These are phyloP conservation scores for Halenospora varia DNA, from an alignment of 495 filamentous ascomycete genomes.

Conservation along the genomic window DNA sequence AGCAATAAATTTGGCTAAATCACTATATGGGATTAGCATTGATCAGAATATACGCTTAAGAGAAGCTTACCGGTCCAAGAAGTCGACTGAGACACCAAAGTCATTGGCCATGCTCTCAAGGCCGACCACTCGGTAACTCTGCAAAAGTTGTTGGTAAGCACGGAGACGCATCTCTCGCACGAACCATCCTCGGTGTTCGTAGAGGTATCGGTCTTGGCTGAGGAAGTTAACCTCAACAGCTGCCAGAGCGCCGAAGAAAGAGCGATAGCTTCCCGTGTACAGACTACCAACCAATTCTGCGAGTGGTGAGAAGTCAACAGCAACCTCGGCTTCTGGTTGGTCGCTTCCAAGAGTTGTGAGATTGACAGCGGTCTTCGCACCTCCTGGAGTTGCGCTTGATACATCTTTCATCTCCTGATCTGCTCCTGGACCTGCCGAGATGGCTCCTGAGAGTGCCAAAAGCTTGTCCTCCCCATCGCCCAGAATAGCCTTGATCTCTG, in stretches of 20 bases:
- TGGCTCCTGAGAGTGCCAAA: constrained; percentile 68
- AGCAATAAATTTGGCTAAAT: constrained; percentile 95
- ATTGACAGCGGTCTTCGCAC: constrained; percentile 69
- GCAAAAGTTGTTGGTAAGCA: constrained; percentile 94
- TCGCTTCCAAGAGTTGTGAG: constrained; percentile 74
- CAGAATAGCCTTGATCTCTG: constrained; percentile 94
- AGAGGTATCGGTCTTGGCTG: constrained; percentile 86
- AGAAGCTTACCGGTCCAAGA: constrained; percentile 84
- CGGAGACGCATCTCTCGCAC: constrained; percentile 96
- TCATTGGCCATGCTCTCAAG: constrained; percentile 92
- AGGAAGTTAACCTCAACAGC: constrained; percentile 91
- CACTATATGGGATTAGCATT: constrained; percentile 46
- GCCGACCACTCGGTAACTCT: constrained; percentile 95
- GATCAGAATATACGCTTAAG: neutral
- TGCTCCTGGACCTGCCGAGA: constrained; percentile 72
- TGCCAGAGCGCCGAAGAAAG: constrained; percentile 89
- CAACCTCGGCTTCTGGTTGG: constrained; percentile 65
- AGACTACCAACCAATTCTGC: constrained; percentile 84
- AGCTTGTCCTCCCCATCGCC: constrained; percentile 85
- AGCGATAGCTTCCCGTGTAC: constrained; percentile 88
- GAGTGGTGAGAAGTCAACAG: constrained; percentile 75
- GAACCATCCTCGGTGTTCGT: constrained; percentile 93
- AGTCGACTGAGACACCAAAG: constrained; percentile 95
- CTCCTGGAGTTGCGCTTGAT: constrained; percentile 46
- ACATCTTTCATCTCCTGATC: constrained; percentile 79